These are phyloP conservation scores for Cetradonia linearis DNA, from an alignment of 495 filamentous ascomycete genomes.

Conservation along the genomic window DNA sequence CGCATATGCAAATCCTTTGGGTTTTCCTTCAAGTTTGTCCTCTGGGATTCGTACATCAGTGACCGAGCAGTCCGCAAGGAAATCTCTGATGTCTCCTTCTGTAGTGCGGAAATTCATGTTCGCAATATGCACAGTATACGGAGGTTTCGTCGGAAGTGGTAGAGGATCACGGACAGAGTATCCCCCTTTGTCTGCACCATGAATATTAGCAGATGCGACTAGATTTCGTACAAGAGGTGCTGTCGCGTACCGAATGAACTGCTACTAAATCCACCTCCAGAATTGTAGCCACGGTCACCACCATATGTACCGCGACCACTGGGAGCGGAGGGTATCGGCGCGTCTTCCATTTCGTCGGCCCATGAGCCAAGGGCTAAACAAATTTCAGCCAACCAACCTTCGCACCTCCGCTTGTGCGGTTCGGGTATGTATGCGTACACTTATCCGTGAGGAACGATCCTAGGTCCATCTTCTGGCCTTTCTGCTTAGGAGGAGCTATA, in stretches of 20 bases:
- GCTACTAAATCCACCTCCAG: conserved; percentile 17
- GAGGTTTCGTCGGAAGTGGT: conserved; percentile 79
- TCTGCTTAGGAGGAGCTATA: conserved; percentile 73
- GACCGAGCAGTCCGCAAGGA: conserved; percentile 75
- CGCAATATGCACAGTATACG: conserved; percentile 89
- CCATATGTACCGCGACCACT: conserved; percentile 14
- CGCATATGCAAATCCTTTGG: conserved; percentile 96
- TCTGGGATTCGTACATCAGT: conserved; percentile 90
- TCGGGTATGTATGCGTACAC: conserved; percentile 45
- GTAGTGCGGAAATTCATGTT: conserved; percentile 94
- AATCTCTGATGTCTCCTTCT: conserved; percentile 64
- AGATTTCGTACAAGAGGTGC: neutral
- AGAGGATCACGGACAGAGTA: conserved; percentile 69
- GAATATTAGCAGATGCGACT: neutral
- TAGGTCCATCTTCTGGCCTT: conserved; percentile 87
- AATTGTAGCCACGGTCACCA: conserved; percentile 32
- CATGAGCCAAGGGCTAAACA: conserved; percentile 75
- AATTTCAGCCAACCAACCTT: conserved; percentile 32
- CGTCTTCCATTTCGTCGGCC: conserved; percentile 97
- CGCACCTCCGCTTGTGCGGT: conserved; percentile 18
- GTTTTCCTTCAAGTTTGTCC: conserved; percentile 80
- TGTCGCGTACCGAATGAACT: conserved; percentile 4
- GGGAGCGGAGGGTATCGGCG: conserved; percentile 43
- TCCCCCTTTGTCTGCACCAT: conserved; percentile 30
- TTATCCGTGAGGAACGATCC: conserved; percentile 82